Conservation (phyloP, 441 rosid species). For the Dalechampia spathulata region DNA sequence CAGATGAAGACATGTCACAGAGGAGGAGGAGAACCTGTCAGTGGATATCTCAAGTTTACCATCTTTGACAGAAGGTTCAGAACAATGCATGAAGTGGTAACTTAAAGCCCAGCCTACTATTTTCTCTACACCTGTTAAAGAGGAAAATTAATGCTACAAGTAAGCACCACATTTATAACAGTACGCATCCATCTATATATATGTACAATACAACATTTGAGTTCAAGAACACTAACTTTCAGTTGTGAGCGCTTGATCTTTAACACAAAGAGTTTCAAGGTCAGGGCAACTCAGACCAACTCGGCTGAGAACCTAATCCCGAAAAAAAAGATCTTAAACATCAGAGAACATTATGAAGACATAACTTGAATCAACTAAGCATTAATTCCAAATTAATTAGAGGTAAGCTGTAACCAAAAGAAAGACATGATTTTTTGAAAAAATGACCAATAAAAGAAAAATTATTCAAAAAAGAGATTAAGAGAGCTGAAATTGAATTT, state of each 20-base stretch:
- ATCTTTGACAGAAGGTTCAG: conserved; percentile 55
- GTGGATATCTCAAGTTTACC: conserved; percentile 60
- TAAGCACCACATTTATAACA: conserved; percentile 1
- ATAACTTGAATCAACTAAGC: no score
- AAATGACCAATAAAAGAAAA: background rate
- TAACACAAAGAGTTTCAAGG: conserved; percentile 60
- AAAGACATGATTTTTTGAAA: no score
- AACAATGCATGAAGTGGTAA: conserved; percentile 69
- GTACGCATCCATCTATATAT: background rate
- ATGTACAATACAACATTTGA: conserved; percentile 5
- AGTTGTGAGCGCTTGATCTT: conserved; percentile 67
- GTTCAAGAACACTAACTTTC: conserved; percentile 53
- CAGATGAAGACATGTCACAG: background rate
- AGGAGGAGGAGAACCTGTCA: conserved; percentile 50
- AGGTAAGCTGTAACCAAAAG: no score
- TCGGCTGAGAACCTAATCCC: conserved; percentile 47
- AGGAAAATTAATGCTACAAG: conserved; percentile 5
- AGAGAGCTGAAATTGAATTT: background rate
- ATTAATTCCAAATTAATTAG: no score
- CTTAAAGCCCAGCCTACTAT: conserved; percentile 91
- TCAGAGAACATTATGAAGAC: background rate
- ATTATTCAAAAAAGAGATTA: background rate
- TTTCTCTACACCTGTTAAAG: conserved; percentile 74
- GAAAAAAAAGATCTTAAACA: conserved; percentile 1
- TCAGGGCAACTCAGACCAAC: conserved; percentile 72